Evolutionary conservation across 441 rosid species (phyloP).

Genomic region (Macaranga tanarius): DNA sequence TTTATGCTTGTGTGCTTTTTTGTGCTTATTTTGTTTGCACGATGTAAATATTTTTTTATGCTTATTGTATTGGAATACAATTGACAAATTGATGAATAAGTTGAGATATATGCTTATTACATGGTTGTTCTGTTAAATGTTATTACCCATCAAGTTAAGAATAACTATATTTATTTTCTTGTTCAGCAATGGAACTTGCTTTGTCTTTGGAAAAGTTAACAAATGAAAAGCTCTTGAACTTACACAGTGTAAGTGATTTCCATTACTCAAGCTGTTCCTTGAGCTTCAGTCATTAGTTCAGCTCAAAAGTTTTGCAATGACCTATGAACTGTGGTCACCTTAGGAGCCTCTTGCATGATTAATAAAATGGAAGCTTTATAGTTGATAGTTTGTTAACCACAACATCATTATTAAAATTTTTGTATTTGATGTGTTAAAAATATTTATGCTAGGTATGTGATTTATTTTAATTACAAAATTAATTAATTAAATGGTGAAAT

Average conservation of each 20-base stretch:
- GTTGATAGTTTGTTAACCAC: too few relatives aligned
- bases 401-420: too few relatives aligned
- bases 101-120: background rate
- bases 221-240: conserved; percentile 69
- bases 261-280: background rate
- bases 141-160: background rate
- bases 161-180: too few relatives aligned
- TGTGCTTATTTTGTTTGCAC: too few relatives aligned
- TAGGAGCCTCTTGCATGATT: background rate
- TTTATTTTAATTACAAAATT: too few relatives aligned
- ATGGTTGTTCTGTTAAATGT: conserved; percentile 1
- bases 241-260: conserved; percentile 46
- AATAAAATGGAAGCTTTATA: background rate
- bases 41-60: too few relatives aligned
- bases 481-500: too few relatives aligned
- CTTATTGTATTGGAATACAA: background rate
- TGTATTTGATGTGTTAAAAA: too few relatives aligned
- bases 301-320: background rate
- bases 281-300: background rate
- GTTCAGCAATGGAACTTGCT: conserved; percentile 82
- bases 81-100: background rate
- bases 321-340: background rate
- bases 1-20: background rate
- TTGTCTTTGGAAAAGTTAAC: conserved; percentile 76
- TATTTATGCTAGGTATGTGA: too few relatives aligned